Base-by-base conservation (phyloP, 2,329 filamentous ascomycete genomes). In the Fusarium chaquense region DNA sequence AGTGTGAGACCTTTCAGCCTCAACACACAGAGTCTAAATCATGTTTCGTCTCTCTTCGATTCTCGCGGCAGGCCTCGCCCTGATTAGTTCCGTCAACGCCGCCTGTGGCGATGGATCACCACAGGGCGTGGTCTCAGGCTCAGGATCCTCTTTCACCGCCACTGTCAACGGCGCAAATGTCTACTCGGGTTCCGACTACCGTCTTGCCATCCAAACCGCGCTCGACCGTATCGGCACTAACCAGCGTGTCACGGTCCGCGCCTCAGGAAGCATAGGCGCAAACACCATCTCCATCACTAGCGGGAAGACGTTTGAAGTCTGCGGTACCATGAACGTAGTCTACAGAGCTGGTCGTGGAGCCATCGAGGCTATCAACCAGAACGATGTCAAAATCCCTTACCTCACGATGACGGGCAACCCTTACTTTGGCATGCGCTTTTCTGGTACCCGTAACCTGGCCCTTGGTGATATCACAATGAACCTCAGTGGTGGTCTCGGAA, bases 241-340 rank as follows among this genome's bases (percentile, higher is more conserved):
- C 10, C 83, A 88, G 74, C 84, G 86, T 13, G 81, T 88, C 1
- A 77, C 84, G 3, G 83, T 89, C 58, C 82, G 86, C 1, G 85
- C 86, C 0, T 86, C 84, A 0, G 86, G 86, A 6, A 85, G 84
- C 44, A 86, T 88, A 54, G 86, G 85, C 32, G 81, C 83, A n/a
- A 81, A 73, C 69, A 87, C 84, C 36, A 83, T 88, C 73, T 81
- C 76, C 26, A 82, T 88, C 65, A 69, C 73, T 35, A 84, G 82
- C 71, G 85, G 86, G 58, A 87, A 86, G 76, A 88, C 79, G 43
- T 87, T 89, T 49, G 86, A 89, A 67, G 86, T 85, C 33, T 88
- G 86, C 73, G 86, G 86, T 43, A 87, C 85, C 45, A 86, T 89
- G 75, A 80, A 87, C 59, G 80, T 79, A 0, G 82, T 72, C 26